Conservation (phyloP, 805 yeast genomes). For the Metahyphopichia silvanorum region DNA sequence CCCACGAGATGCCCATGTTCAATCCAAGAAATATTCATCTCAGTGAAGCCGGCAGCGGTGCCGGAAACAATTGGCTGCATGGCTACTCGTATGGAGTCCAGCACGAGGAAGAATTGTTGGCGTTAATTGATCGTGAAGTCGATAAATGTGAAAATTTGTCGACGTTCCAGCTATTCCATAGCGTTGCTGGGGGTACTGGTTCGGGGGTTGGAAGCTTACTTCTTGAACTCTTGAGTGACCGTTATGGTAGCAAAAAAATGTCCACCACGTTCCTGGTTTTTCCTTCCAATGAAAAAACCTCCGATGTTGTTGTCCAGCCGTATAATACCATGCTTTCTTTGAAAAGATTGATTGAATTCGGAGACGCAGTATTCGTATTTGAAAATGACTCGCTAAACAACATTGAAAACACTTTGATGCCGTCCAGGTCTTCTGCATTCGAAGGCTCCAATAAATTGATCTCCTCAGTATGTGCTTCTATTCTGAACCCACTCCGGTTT, state of each 20-base stretch:
- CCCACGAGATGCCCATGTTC: constrained; percentile 57
- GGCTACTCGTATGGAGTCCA: constrained; percentile 77
- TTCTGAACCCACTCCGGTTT: constrained; percentile 84
- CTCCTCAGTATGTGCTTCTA: constrained; percentile 76
- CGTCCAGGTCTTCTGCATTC: constrained; percentile 57
- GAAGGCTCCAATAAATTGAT: constrained; percentile 82
- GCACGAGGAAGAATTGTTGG: constrained; percentile 70
- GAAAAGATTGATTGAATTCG: constrained; percentile 73
- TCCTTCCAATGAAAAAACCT: constrained; percentile 70
- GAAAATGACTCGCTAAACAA: constrained; percentile 83
- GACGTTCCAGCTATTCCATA: constrained; percentile 87
- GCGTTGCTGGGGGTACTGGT: constrained; percentile 99
- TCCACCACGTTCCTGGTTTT: constrained; percentile 84
- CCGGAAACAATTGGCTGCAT: constrained; percentile 94
- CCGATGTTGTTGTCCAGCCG: constrained; percentile 98
- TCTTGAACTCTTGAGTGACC: constrained; percentile 74
- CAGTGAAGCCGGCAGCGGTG: constrained; percentile 83
- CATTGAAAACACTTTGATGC: constrained; percentile 53
- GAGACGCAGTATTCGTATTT: constrained; percentile 85
- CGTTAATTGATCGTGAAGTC: constrained; percentile 82
- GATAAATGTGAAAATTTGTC: constrained; percentile 88
- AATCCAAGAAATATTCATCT: constrained; percentile 80
- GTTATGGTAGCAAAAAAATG: constrained; percentile 74
- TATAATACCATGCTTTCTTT: constrained; percentile 85
- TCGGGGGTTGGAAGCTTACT: constrained; percentile 89